Evolutionary conservation across 1,284 basidiomycete species (phyloP), one percentile per base, ranked within the genome.

Genomic region (Heterobasidion parviporum): DNA sequence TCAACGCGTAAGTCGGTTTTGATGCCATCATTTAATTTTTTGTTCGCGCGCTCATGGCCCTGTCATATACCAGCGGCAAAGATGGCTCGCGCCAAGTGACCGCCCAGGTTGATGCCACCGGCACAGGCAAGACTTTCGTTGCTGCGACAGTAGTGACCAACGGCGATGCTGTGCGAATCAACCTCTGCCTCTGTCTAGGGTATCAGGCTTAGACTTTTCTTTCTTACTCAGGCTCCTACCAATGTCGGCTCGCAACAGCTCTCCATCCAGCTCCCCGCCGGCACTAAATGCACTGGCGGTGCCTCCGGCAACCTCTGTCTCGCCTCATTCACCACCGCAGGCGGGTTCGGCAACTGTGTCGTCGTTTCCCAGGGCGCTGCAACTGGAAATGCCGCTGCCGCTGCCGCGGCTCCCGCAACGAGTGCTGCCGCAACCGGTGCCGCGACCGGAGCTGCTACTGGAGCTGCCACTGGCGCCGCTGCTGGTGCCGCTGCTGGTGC

Each of bases 41-140:
- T 44, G 1, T 53, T 41, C 45, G 34, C 43, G 38, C 38, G 38
- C 10, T 12, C 38, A n/a, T n/a, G 38, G 7, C n/a, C 38, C 41
- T 52, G 46, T 9, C 56, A 26, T 46, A 8, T 1, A 46, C n/a
- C 52, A 77, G 73, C 48, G 72, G 72, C 45, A 57, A 59, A 7
- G 80, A 82, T 64, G 80, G 80, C 35, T 81, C 80, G 6, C 74
- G 77, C n/a, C 66, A 74, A 58, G 69, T 82, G 54, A 47, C 44
- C n/a, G 70, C 68, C 2, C 18, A 52, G 38, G 64, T 76, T 34
- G 72, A 75, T 58, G 55, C 70, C 3, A 68, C 71, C 7, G 74
- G 69, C 32, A 66, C 67, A 2, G 74, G 74, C 16, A 70, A 65
- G 52, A 63, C 56, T 20, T 75, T 76, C 61, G 66, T 64, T 33